Percentiles rank a stretch among this genome's conserved stretches.
Conservation (phyloP, 768 basidiomycete genomes). For the Inosperma sp. region DNA sequence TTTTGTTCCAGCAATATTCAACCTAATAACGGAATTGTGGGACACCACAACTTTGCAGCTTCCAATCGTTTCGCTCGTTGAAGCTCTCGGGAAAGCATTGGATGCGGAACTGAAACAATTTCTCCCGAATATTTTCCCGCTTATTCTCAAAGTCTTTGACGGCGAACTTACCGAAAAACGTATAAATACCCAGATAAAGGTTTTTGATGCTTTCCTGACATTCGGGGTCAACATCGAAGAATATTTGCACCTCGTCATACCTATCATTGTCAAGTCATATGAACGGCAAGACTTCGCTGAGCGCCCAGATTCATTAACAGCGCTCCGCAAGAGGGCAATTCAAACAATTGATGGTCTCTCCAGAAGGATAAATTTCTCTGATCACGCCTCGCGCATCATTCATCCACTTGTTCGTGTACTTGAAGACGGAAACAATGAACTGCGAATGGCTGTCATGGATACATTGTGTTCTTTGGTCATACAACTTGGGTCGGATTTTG, state of each 20-base stretch:
- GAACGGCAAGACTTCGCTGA: conserved; percentile 82
- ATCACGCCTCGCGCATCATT: conserved; percentile 95
- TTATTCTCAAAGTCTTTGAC: conserved; percentile 87
- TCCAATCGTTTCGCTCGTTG: conserved; percentile 88
- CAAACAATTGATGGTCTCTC: conserved; percentile 89
- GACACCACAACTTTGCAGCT: conserved; percentile 77
- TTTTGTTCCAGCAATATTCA: conserved; percentile 81
- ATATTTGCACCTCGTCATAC: conserved; percentile 94
- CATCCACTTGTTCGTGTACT: conserved; percentile 91
- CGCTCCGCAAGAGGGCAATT: conserved; percentile 83
- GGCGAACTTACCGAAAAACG: conserved; percentile 81
- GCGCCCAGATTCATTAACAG: conserved; percentile 63
- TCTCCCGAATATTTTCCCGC: conserved; percentile 82
- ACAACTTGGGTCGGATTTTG: conserved; percentile 94
- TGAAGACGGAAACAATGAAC: conserved; percentile 66
- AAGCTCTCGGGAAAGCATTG: conserved; percentile 87
- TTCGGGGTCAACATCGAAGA: conserved; percentile 98
- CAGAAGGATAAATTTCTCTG: conserved; percentile 92
- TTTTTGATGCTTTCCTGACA: conserved; percentile 91
- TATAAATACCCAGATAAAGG: conserved; percentile 75
- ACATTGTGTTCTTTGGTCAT: conserved; percentile 87
- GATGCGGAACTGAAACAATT: conserved; percentile 98
- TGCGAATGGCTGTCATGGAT: conserved; percentile 85
- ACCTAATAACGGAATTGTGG: conserved; percentile 87
- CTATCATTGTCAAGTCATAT: conserved; percentile 87